Percentiles rank a stretch among this genome's conserved stretches.
Evolutionary conservation across 306 rosid genomes (phyloP).

Genomic region (Boehmeria nivea): DNA sequence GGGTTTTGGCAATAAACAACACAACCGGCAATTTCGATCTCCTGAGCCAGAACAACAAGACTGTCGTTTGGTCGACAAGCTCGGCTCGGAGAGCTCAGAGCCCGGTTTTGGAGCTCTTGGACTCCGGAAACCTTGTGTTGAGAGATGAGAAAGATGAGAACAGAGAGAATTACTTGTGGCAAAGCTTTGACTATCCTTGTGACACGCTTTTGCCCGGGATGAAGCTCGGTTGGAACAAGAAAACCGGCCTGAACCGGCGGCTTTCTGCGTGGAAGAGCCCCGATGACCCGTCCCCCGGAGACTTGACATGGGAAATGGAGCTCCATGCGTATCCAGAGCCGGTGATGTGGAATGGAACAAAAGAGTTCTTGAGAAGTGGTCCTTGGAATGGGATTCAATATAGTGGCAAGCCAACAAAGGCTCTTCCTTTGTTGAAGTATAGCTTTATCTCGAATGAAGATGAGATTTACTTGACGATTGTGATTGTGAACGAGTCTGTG

Average conservation of each 20-base stretch:
- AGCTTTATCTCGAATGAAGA: conserved; percentile 16
- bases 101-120: conserved; percentile 32
- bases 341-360: conserved; percentile 15
- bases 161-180: conserved; percentile 29
- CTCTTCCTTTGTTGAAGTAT: conserved; percentile 5
- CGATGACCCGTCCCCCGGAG: conserved; percentile 47
- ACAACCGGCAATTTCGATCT: conserved; percentile 27
- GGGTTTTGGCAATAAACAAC: conserved; percentile 24
- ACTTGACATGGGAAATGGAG: conserved; percentile 10
- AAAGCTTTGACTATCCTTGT: conserved; percentile 40
- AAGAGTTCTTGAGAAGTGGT: conserved; percentile 22
- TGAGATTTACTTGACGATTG: conserved; percentile 21
- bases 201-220: conserved; percentile 38
- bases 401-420: conserved; percentile 18
- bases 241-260: conserved; percentile 21
- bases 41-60: conserved; percentile 6
- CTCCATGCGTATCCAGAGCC: conserved; percentile 29
- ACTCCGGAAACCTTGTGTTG: conserved; percentile 48
- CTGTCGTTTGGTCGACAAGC: conserved; percentile 35
- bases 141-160: conserved; percentile 13
- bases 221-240: conserved; percentile 49
- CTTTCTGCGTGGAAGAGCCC: conserved; percentile 41
- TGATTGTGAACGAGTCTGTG: conserved; percentile 4
- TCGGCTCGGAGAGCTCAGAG: conserved; percentile 14
- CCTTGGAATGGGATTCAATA: conserved; percentile 41